Conservation (phyloP, 495 filamentous ascomycete genomes). For the Lasiosphaeriaceae sp. region DNA sequence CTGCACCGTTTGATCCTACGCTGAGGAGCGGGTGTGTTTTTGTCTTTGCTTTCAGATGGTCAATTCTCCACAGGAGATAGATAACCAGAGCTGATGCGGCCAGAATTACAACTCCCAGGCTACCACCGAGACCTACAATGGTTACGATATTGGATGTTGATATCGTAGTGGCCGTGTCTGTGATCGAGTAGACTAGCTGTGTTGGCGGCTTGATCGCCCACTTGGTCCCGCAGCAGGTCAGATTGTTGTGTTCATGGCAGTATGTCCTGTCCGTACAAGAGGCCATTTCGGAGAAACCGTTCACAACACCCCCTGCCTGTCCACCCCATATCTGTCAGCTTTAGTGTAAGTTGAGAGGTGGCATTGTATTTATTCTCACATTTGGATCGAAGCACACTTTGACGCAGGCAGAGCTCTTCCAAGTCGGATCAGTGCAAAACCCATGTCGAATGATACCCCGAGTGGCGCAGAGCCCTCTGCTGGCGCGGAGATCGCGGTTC, state of each 20-base stretch:
- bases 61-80: too few species aligned
- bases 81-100: too few species aligned
- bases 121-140: too few species aligned
- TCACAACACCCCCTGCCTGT: slow-evolving; percentile 8
- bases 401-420: slow-evolving; percentile 22
- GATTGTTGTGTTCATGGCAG: slow-evolving; percentile 25
- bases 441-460: slow-evolving; percentile 16
- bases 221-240: slow-evolving; percentile 24
- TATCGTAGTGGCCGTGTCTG: too few species aligned
- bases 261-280: slow-evolving; percentile 23
- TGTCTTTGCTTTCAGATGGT: too few species aligned
- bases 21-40: too few species aligned
- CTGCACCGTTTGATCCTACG: too few species aligned
- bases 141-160: too few species aligned
- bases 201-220: slow-evolving; percentile 17
- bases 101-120: too few species aligned
- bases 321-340: too few species aligned
- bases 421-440: slow-evolving; percentile 26
- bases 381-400: slow-evolving; percentile 19
- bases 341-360: too few species aligned
- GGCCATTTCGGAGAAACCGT: slow-evolving; percentile 18
- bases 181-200: neutral
- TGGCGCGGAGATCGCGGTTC: slow-evolving; percentile 17
- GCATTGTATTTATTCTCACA: slow-evolving; percentile 8
- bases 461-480: slow-evolving; percentile 21